phyloP scores from a whole-genome alignment of 352 stramenopile genomes.

The Sclerospora graminicola region DNA sequence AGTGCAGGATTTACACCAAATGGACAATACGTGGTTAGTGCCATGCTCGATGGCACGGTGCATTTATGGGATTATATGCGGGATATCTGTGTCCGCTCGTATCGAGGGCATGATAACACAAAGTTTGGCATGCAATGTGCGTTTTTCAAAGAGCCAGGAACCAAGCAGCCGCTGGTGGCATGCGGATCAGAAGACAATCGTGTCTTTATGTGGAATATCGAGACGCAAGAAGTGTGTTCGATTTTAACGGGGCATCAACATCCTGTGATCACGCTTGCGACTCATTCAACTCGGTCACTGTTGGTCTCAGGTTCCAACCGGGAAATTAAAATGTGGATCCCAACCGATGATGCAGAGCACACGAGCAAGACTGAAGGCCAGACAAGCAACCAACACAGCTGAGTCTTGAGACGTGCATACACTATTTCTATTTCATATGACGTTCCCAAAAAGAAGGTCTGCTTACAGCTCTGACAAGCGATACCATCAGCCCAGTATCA shows the following conservation, averaged over 20 bases:
- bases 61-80: conserved; percentile 85
- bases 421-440: conserved; percentile 48
- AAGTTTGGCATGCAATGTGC: conserved; percentile 83
- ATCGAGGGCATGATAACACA: conserved; percentile 62
- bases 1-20: conserved; percentile 91
- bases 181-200: conserved; percentile 89
- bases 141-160: conserved; percentile 57
- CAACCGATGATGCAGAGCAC: conserved; percentile 4
- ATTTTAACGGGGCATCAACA: conserved; percentile 57
- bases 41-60: conserved; percentile 86
- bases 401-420: conserved; percentile 2
- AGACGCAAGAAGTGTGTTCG: conserved; percentile 54
- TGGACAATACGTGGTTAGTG: conserved; percentile 87
- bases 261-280: conserved; percentile 82
- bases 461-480: no score
- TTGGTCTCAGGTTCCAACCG: conserved; percentile 80
- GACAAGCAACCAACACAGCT: background rate
- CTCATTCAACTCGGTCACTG: conserved; percentile 42
- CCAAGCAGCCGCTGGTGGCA: conserved; percentile 46
- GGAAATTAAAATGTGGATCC: conserved; percentile 40
- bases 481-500: conserved; percentile 13
- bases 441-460: no score
- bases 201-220: conserved; percentile 89
- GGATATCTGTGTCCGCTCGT: conserved; percentile 53
- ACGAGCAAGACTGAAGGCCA: conserved; percentile 2